phyloP scores from a whole-genome alignment of 2,329 filamentous ascomycete species.

The Trichoderma atroviride region DNA sequence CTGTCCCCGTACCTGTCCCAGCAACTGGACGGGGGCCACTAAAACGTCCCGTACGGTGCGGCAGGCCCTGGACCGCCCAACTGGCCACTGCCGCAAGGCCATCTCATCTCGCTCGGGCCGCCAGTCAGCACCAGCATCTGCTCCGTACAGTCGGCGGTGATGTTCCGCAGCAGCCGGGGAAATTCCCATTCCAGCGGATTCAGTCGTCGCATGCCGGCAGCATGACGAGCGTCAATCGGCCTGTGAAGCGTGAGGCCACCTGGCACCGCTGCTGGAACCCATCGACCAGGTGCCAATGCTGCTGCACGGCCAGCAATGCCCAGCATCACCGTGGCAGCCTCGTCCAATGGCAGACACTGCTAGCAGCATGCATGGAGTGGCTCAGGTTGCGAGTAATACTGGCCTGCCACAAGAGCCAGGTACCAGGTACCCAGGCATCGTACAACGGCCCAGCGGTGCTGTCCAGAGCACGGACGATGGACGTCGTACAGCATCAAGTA shows the following conservation, averaged over 20 bases:
- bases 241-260: background rate
- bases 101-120: slow-evolving; percentile 23
- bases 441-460: background rate
- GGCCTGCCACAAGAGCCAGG: too few species aligned
- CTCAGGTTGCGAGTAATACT: background rate
- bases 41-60: slow-evolving; percentile 11
- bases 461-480: background rate
- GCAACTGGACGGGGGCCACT: background rate
- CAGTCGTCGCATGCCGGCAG: background rate
- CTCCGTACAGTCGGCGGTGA: background rate
- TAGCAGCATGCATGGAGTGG: background rate
- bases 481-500: background rate
- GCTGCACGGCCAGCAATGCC: background rate
- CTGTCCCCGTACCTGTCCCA: background rate
- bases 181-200: background rate
- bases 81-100: slow-evolving; percentile 19
- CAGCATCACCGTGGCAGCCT: background rate
- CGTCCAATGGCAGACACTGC: background rate
- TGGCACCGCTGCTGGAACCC: background rate
- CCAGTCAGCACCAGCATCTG: slow-evolving; percentile 1
- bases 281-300: background rate
- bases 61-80: background rate
- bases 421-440: background rate
- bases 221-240: background rate
- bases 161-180: slow-evolving; percentile 11